These are phyloP conservation scores for Dorcoceras hygrometricum DNA, from an alignment of 257 asterid genomes.

Conservation along the genomic window DNA sequence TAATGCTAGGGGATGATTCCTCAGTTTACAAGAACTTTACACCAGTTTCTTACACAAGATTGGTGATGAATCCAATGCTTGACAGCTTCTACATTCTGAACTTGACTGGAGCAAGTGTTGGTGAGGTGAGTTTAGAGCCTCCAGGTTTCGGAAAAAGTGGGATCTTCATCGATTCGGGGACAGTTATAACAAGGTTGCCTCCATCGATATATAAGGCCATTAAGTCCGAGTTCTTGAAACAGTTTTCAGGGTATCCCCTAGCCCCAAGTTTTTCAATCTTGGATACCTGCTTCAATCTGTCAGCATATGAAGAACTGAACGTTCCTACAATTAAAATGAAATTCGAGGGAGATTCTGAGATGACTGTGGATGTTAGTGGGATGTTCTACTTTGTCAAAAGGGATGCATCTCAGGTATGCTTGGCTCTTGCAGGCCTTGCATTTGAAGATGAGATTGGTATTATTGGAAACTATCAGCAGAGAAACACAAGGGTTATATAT, in stretches of 20 bases:
- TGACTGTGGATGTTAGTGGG: slow-evolving; percentile 66
- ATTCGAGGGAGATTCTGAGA: slow-evolving; percentile 67
- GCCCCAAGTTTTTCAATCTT: slow-evolving; percentile 70
- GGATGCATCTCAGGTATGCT: slow-evolving; percentile 85
- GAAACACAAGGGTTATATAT: slow-evolving; percentile 70
- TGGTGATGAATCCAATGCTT: slow-evolving; percentile 54
- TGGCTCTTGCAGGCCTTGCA: slow-evolving; percentile 79
- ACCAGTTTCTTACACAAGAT: slow-evolving; percentile 57
- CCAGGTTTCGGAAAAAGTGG: slow-evolving; percentile 44
- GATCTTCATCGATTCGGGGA: slow-evolving; percentile 74
- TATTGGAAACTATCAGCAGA: slow-evolving; percentile 89
- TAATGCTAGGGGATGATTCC: slow-evolving; percentile 51
- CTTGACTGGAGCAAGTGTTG: slow-evolving; percentile 60
- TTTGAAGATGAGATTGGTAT: slow-evolving; percentile 73
- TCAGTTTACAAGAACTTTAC: slow-evolving; percentile 52
- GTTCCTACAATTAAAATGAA: slow-evolving; percentile 58
- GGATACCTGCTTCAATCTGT: slow-evolving; percentile 77
- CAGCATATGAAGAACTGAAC: slow-evolving; percentile 60
- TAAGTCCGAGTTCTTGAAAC: slow-evolving; percentile 72
- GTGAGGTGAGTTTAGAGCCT: slow-evolving; percentile 45
- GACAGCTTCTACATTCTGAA: slow-evolving; percentile 61
- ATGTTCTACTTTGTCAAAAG: slow-evolving; percentile 59
- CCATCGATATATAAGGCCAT: slow-evolving; percentile 62
- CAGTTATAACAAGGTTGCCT: slow-evolving; percentile 74
- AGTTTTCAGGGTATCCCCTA: slow-evolving; percentile 63